A percentile compares a stretch with the other conserved stretches of the same genome.
Conservation (phyloP, 495 filamentous ascomycete genomes). For the Polyplosphaeria fusca region DNA sequence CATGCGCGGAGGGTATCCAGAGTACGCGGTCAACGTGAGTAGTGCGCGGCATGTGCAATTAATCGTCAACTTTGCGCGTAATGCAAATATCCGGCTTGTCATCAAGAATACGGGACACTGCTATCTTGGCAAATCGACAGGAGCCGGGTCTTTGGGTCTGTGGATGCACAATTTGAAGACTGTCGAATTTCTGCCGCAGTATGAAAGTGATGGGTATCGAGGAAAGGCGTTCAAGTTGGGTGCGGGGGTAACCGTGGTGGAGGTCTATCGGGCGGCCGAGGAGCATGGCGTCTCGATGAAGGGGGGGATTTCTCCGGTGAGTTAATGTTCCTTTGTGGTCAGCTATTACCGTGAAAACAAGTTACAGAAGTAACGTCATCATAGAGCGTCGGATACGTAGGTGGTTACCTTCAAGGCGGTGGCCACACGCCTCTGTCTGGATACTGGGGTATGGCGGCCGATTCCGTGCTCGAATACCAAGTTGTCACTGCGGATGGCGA, state of each 20-base stretch:
- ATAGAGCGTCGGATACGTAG: slow-evolving; percentile 26
- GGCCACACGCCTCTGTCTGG: slow-evolving; percentile 20
- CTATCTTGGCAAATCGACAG: slow-evolving; percentile 20
- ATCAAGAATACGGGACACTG: slow-evolving; percentile 68
- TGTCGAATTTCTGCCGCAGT: slow-evolving; percentile 18
- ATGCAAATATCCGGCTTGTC: slow-evolving; percentile 55
- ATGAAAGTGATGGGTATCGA: background rate
- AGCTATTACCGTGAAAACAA: background rate
- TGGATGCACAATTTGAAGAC: slow-evolving; percentile 24
- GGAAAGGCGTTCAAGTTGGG: slow-evolving; percentile 5
- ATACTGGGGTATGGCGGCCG: slow-evolving; percentile 22
- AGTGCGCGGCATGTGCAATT: slow-evolving; percentile 55
- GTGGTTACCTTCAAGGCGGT: slow-evolving; percentile 19
- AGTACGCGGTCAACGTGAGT: slow-evolving; percentile 56
- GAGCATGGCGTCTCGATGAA: slow-evolving; percentile 1
- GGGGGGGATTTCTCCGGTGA: slow-evolving; percentile 24
- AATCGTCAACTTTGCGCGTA: slow-evolving; percentile 61
- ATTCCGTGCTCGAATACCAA: slow-evolving; percentile 3
- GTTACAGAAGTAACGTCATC: background rate
- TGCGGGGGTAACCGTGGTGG: slow-evolving; percentile 10
- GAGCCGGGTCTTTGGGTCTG: slow-evolving; percentile 16
- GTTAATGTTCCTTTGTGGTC: background rate
- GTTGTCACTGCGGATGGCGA: slow-evolving; percentile 18
- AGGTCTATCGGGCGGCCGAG: slow-evolving; percentile 19
- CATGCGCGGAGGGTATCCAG: slow-evolving; percentile 55